Evolutionary conservation across 129 eudicot species (phyloP).

Genomic region (Chrysanthemum lavandulifolium): DNA sequence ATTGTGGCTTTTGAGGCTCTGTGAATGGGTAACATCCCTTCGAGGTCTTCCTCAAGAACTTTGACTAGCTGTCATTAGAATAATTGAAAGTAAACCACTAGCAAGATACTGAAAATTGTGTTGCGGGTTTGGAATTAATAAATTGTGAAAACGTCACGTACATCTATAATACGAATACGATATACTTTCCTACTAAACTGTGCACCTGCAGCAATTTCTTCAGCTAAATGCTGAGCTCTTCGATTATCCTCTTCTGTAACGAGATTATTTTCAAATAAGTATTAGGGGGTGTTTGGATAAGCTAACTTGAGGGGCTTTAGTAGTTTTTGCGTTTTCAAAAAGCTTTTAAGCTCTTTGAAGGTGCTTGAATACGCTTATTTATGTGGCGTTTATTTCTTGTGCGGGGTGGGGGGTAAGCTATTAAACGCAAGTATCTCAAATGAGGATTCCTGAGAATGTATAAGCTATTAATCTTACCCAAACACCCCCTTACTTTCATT

Average conservation of each 20-base stretch:
- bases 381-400: too few relatives aligned
- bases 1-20: slow-evolving; percentile 24
- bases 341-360: too few relatives aligned
- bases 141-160: background rate
- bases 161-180: slow-evolving; percentile 26
- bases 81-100: background rate
- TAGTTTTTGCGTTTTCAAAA: too few relatives aligned
- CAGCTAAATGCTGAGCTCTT: slow-evolving; percentile 23
- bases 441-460: too few relatives aligned
- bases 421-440: too few relatives aligned
- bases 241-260: slow-evolving; percentile 18
- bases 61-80: slow-evolving; percentile 16
- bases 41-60: background rate
- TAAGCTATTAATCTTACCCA: too few relatives aligned
- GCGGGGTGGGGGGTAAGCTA: too few relatives aligned
- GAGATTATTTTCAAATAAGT: background rate
- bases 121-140: background rate
- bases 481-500: too few relatives aligned
- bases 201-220: slow-evolving; percentile 23
- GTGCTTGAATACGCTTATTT: too few relatives aligned
- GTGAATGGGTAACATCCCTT: slow-evolving; percentile 13
- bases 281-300: background rate
- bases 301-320: background rate
- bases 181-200: slow-evolving; percentile 23
- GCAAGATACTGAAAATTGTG: background rate